These are phyloP conservation scores for Saccharomycopsis sp. DNA, from an alignment of 805 yeast species.

Conservation along the genomic window DNA sequence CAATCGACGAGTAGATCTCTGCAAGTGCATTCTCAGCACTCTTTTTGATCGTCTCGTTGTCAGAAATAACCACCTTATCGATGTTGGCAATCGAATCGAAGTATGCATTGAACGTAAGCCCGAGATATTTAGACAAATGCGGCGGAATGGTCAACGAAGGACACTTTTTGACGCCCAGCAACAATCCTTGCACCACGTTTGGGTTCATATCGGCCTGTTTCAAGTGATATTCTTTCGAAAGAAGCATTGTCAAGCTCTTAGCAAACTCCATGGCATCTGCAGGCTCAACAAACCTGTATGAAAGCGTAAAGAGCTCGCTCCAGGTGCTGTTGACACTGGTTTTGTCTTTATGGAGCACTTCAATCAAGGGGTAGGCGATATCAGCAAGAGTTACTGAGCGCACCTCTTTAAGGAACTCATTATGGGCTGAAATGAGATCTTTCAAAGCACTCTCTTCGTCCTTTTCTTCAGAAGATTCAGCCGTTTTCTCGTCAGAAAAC, in stretches of 20 bases:
- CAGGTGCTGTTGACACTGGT: constrained; percentile 76
- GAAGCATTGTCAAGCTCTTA: constrained; percentile 67
- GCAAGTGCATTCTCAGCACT: constrained; percentile 85
- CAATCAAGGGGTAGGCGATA: constrained; percentile 64
- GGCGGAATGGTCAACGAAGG: constrained; percentile 82
- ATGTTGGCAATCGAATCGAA: constrained; percentile 78
- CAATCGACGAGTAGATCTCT: constrained; percentile 80
- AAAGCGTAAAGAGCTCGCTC: constrained; percentile 77
- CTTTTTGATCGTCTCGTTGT: constrained; percentile 42
- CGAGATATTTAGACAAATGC: constrained; percentile 82
- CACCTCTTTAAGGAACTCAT: constrained; percentile 25
- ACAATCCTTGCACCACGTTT: constrained; percentile 75
- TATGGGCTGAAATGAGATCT: constrained; percentile 30
- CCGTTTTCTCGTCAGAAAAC: constrained; percentile 1
- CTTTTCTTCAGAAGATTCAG: constrained; percentile 16
- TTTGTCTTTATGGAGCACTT: constrained; percentile 74
- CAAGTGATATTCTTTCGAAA: constrained; percentile 89
- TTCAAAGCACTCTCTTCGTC: no score
- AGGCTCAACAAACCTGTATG: constrained; percentile 38
- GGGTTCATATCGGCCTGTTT: constrained; percentile 83
- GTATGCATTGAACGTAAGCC: constrained; percentile 86
- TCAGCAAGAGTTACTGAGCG: constrained; percentile 44
- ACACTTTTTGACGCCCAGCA: constrained; percentile 77
- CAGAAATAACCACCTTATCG: constrained; percentile 46
- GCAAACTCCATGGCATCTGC: constrained; percentile 80